These are phyloP conservation scores for Suillus subalutaceus DNA, from an alignment of 768 basidiomycete species.

Conservation along the genomic window DNA sequence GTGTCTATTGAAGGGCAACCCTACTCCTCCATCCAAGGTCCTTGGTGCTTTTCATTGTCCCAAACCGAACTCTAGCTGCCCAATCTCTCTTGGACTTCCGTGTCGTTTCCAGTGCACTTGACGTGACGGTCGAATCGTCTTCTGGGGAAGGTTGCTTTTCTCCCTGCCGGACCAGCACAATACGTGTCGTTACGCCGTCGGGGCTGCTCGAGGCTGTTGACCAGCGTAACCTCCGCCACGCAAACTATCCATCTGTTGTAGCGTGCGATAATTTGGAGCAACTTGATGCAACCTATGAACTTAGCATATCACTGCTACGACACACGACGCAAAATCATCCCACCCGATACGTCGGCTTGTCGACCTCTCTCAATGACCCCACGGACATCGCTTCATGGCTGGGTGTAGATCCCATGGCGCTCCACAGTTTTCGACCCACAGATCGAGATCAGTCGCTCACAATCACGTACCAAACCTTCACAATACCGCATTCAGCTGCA, in stretches of 20 bases:
- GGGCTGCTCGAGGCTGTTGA: slow-evolving; percentile 45
- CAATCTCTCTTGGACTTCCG: slow-evolving; percentile 61
- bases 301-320: slow-evolving; percentile 73
- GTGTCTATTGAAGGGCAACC: slow-evolving; percentile 51
- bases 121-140: slow-evolving; percentile 41
- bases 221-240: slow-evolving; percentile 31
- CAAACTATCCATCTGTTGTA: slow-evolving; percentile 59
- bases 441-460: slow-evolving; percentile 82
- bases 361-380: slow-evolving; percentile 80
- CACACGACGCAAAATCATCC: slow-evolving; percentile 61
- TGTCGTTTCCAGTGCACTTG: slow-evolving; percentile 37
- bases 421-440: slow-evolving; percentile 79
- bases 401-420: slow-evolving; percentile 58
- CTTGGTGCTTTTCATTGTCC: slow-evolving; percentile 67
- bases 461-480: slow-evolving; percentile 74
- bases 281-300: slow-evolving; percentile 80
- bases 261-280: slow-evolving; percentile 87
- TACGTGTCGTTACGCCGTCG: slow-evolving; percentile 61
- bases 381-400: slow-evolving; percentile 85
- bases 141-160: slow-evolving; percentile 36
- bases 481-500: slow-evolving; percentile 82
- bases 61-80: slow-evolving; percentile 55
- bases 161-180: slow-evolving; percentile 41
- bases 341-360: slow-evolving; percentile 77
- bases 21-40: slow-evolving; percentile 45